phyloP scores from a whole-genome alignment of 345 rosid genomes.

The Gossypium mustelinum region DNA sequence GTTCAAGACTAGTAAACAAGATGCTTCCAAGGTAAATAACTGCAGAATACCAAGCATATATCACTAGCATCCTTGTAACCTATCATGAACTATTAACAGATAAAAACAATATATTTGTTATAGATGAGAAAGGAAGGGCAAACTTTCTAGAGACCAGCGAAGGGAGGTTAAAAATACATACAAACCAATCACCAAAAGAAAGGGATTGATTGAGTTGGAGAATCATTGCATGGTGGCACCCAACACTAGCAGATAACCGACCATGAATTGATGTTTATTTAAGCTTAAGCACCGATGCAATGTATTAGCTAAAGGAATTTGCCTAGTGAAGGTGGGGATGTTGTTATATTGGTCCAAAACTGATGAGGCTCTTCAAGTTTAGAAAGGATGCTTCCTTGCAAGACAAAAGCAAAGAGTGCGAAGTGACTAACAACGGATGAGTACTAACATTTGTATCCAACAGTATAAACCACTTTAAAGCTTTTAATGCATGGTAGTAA shows the following conservation, averaged over 20 bases:
- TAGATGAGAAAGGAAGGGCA: background rate
- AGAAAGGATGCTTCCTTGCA: slow-evolving; percentile 65
- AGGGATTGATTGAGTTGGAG: background rate
- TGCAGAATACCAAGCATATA: background rate
- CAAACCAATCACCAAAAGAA: background rate
- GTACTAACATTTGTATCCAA: background rate
- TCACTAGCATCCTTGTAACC: background rate
- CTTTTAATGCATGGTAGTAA: background rate
- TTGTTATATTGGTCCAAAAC: slow-evolving; percentile 92
- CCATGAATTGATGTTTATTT: slow-evolving; percentile 1
- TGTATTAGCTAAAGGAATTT: slow-evolving; percentile 25
- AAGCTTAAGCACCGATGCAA: background rate
- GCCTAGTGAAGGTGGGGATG: slow-evolving; percentile 75
- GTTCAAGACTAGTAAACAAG: background rate
- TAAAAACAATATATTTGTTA: background rate
- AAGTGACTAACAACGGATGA: background rate
- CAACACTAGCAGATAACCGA: background rate
- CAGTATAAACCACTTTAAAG: background rate
- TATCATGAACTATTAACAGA: background rate
- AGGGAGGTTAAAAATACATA: background rate
- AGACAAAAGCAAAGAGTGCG: slow-evolving; percentile 6
- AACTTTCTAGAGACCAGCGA: slow-evolving; percentile 38
- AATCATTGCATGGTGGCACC: background rate
- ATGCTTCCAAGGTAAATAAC: background rate
- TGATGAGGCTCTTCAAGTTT: slow-evolving; percentile 77